Evolutionary conservation across 1,139 yeast genomes (phyloP).

Genomic region (Geotrichum carabidarum): DNA sequence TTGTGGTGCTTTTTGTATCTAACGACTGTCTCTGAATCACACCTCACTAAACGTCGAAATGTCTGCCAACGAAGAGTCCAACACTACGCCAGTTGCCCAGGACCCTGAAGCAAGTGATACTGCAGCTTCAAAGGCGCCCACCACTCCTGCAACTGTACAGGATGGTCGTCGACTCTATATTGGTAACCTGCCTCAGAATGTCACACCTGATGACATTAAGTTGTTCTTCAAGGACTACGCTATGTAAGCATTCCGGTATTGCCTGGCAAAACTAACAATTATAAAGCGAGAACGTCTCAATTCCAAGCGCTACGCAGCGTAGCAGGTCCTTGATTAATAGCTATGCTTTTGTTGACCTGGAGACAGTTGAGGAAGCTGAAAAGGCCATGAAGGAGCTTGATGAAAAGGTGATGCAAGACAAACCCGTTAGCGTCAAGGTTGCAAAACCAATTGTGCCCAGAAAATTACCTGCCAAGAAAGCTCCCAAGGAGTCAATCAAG

Average conservation of each 20-base stretch:
- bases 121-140: no score
- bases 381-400: slow-evolving; percentile 45
- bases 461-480: slow-evolving; percentile 3
- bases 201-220: slow-evolving; percentile 29
- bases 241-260: slow-evolving; percentile 31
- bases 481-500: neutral
- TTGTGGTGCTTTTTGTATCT: no score
- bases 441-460: slow-evolving; percentile 38
- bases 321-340: neutral
- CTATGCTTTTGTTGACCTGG: slow-evolving; percentile 53
- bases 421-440: slow-evolving; percentile 47
- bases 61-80: no score
- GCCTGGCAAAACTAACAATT: neutral
- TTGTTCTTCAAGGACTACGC: slow-evolving; percentile 30
- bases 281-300: slow-evolving; percentile 21
- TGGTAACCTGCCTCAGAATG: slow-evolving; percentile 35
- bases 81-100: no score
- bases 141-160: neutral
- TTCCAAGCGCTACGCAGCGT: slow-evolving; percentile 19
- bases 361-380: slow-evolving; percentile 45
- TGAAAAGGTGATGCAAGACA: slow-evolving; percentile 46
- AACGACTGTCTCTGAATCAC: no score
- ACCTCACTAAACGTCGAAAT: no score
- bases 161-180: slow-evolving; percentile 26
- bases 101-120: no score